A percentile compares a stretch with the other conserved stretches of the same genome.
These are phyloP conservation scores for Apiospora koreana DNA, from an alignment of 2,329 filamentous ascomycete genomes.

Conservation along the genomic window DNA sequence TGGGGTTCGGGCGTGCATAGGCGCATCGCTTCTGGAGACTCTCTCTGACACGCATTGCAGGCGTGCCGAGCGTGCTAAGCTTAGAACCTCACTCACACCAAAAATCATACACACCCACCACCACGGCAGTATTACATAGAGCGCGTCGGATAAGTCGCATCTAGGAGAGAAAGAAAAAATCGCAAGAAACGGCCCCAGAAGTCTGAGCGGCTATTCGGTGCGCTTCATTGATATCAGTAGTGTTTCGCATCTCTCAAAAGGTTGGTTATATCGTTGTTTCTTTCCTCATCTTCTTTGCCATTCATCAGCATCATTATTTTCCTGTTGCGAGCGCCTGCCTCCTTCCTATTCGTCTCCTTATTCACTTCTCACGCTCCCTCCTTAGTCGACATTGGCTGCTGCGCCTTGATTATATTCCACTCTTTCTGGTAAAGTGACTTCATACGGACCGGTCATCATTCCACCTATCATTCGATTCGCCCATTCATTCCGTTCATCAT, in stretches of 20 bases:
- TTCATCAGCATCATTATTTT: slow-evolving; percentile 19
- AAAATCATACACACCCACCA: neutral
- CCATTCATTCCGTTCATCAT: slow-evolving; percentile 22
- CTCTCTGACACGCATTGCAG: slow-evolving; percentile 6
- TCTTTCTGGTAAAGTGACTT: slow-evolving; percentile 22
- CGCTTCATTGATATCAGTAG: slow-evolving; percentile 26
- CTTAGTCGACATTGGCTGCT: neutral
- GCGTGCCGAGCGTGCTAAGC: slow-evolving; percentile 15
- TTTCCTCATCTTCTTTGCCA: slow-evolving; percentile 13
- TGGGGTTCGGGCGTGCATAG: slow-evolving; percentile 14
- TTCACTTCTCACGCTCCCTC: slow-evolving; percentile 11
- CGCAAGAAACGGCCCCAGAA: slow-evolving; percentile 15
- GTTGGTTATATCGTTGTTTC: slow-evolving; percentile 14
- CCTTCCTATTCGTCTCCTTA: slow-evolving; percentile 14
- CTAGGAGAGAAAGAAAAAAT: neutral
- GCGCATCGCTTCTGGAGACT: slow-evolving; percentile 15
- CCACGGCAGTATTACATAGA: neutral
- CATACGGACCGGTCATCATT: slow-evolving; percentile 13
- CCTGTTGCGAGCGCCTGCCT: slow-evolving; percentile 13
- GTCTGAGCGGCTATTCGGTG: slow-evolving; percentile 20
- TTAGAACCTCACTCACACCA: slow-evolving; percentile 11
- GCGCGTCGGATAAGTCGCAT: neutral
- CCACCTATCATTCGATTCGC: neutral
- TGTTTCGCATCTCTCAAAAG: slow-evolving; percentile 20
- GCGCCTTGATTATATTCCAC: slow-evolving; percentile 10